Percentiles rank a stretch among this genome's conserved stretches.
These are phyloP conservation scores for Sporisorium reilianum DNA, from an alignment of 1,284 basidiomycete genomes.

Conservation along the genomic window DNA sequence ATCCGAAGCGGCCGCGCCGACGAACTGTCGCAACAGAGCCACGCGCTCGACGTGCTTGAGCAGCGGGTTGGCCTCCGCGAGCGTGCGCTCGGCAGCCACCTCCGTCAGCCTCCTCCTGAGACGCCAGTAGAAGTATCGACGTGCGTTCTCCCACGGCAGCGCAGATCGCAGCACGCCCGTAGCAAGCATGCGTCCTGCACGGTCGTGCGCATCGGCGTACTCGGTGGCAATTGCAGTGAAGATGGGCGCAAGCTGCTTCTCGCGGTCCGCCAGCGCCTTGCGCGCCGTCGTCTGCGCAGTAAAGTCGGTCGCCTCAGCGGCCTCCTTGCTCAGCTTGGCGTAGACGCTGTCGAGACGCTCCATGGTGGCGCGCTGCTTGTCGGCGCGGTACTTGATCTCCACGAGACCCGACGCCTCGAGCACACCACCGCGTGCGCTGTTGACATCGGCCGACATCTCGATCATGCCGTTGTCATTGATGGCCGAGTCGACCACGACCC, in stretches of 20 bases:
- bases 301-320: constrained; percentile 76
- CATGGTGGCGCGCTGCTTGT: constrained; percentile 92
- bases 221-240: constrained; percentile 94
- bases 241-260: constrained; percentile 85
- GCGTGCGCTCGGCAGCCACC: constrained; percentile 47
- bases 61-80: constrained; percentile 65
- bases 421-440: constrained; percentile 90
- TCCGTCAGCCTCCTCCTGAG: constrained; percentile 75
- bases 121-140: constrained; percentile 93
- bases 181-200: constrained; percentile 95
- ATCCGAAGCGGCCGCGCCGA: constrained; percentile 55
- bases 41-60: constrained; percentile 62
- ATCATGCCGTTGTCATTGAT: constrained; percentile 94
- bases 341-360: constrained; percentile 90
- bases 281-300: constrained; percentile 72
- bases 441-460: constrained; percentile 89
- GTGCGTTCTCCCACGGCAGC: constrained; percentile 79
- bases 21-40: constrained; percentile 53
- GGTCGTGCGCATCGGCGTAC: constrained; percentile 97
- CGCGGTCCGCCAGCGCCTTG: constrained; percentile 79
- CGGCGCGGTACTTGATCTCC: constrained; percentile 73
- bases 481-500: constrained; percentile 98
- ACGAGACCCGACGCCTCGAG: constrained; percentile 94
- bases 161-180: constrained; percentile 86
- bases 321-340: constrained; percentile 80